Evolutionary conservation across 1,139 yeast species (phyloP).

Genomic region (Magnusiomyces sp.): DNA sequence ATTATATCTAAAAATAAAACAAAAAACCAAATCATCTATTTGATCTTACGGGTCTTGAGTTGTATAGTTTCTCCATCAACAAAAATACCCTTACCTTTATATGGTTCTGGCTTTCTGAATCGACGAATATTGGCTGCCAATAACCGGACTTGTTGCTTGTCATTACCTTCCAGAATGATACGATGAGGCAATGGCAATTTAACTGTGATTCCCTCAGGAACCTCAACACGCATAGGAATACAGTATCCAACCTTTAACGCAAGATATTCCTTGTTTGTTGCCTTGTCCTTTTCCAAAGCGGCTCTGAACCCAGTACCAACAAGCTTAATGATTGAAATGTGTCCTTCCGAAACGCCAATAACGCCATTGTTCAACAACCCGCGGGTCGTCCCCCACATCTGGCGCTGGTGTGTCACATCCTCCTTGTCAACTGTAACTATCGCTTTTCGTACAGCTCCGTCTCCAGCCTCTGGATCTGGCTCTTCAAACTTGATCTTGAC

Average conservation of each 20-base stretch:
- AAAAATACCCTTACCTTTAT: constrained; percentile 95
- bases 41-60: constrained; percentile 86
- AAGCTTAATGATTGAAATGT: constrained; percentile 73
- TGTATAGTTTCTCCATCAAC: constrained; percentile 86
- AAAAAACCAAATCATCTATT: constrained; percentile 36
- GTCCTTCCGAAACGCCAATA: constrained; percentile 88
- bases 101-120: constrained; percentile 94
- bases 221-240: constrained; percentile 48
- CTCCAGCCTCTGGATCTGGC: constrained; percentile 16
- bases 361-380: constrained; percentile 69
- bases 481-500: constrained; percentile 35
- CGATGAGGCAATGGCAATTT: constrained; percentile 83
- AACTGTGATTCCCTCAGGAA: constrained; percentile 72
- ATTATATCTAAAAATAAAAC: not conserved
- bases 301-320: constrained; percentile 98
- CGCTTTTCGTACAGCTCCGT: constrained; percentile 33
- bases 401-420: constrained; percentile 56
- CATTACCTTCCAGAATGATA: constrained; percentile 73
- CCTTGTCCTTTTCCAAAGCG: constrained; percentile 44
- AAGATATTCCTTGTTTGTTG: constrained; percentile 47
- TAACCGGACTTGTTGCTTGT: constrained; percentile 78
- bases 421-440: constrained; percentile 51
- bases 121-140: constrained; percentile 86
- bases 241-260: constrained; percentile 82
- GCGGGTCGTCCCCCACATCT: constrained; percentile 95